A percentile compares a stretch with the other conserved stretches of the same genome.
These are phyloP conservation scores for Aspergillus floridensis DNA, from an alignment of 2,329 filamentous ascomycete genomes.

Conservation along the genomic window DNA sequence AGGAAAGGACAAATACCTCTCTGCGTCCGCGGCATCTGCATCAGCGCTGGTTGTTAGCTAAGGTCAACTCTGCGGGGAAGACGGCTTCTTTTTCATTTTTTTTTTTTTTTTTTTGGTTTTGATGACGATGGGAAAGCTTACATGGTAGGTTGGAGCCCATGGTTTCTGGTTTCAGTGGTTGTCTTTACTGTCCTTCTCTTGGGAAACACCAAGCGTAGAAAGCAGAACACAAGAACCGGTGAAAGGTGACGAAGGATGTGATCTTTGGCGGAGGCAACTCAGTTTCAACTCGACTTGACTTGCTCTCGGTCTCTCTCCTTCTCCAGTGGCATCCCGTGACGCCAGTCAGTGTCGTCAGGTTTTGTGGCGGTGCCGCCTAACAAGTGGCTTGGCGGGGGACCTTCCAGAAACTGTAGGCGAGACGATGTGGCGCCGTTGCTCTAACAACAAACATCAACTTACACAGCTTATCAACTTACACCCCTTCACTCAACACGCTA, in stretches of 20 bases:
- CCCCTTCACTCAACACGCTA: background rate
- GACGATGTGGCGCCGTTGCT: conserved; percentile 37
- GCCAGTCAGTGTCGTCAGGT: background rate
- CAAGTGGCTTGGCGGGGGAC: no score
- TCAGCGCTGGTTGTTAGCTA: conserved; percentile 5
- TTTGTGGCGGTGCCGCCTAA: conserved; percentile 12
- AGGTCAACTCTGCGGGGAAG: conserved; percentile 47
- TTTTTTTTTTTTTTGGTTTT: conserved; percentile 17
- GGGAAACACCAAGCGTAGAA: no score
- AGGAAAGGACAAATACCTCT: conserved; percentile 61
- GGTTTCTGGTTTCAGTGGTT: background rate
- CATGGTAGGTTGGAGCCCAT: conserved; percentile 53
- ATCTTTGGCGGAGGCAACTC: no score
- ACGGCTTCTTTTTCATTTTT: conserved; percentile 32
- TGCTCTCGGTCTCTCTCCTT: no score
- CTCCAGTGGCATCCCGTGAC: background rate
- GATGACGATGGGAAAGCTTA: conserved; percentile 30
- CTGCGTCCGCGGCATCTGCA: conserved; percentile 92
- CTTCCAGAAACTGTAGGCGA: no score
- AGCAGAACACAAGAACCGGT: background rate
- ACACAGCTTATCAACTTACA: conserved; percentile 12
- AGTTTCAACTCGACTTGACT: no score
- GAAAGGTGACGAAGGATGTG: no score
- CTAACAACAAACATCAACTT: conserved; percentile 32
- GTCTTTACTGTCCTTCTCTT: no score